Evolutionary conservation across 169 alveolate species (phyloP).

Genomic region (Babesia ovata): DNA sequence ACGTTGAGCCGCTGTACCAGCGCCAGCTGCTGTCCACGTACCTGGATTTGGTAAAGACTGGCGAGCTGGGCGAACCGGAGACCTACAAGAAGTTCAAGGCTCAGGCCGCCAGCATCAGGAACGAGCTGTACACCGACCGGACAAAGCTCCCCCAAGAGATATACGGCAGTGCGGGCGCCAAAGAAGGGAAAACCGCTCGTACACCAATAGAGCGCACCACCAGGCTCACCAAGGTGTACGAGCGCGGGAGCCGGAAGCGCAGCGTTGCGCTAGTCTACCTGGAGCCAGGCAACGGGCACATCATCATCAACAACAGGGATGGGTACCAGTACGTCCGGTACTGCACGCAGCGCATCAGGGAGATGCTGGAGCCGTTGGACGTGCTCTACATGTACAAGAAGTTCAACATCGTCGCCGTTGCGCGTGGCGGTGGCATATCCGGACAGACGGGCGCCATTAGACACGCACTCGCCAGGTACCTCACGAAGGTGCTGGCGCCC

Average conservation of each 20-base stretch:
- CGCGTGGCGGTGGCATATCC: conserved; percentile 75
- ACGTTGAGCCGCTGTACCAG: conserved; percentile 56
- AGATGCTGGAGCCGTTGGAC: conserved; percentile 73
- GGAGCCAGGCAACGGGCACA: conserved; percentile 78
- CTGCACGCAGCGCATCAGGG: conserved; percentile 65
- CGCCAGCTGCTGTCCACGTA: conserved; percentile 56
- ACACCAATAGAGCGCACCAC: neutral
- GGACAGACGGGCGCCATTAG: conserved; percentile 80
- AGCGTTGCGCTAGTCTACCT: conserved; percentile 74
- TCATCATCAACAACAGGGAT: conserved; percentile 75
- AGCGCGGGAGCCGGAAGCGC: conserved; percentile 56
- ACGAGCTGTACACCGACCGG: conserved; percentile 40
- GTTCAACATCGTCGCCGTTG: conserved; percentile 75
- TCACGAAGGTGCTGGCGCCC: conserved; percentile 66
- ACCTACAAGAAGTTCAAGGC: conserved; percentile 44
- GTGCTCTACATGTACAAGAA: conserved; percentile 62
- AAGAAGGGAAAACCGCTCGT: too few species aligned
- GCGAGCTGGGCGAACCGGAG: conserved; percentile 56
- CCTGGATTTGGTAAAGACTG: conserved; percentile 51
- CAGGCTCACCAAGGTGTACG: conserved; percentile 46
- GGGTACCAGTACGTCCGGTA: conserved; percentile 79
- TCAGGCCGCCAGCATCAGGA: conserved; percentile 33
- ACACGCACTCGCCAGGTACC: conserved; percentile 76
- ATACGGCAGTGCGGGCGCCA: conserved; percentile 4
- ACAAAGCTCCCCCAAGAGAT: conserved; percentile 50